Percentiles rank a stretch among this genome's conserved stretches.
Conservation (phyloP, 805 yeast species). For the Zygoascus bituminiphila region DNA sequence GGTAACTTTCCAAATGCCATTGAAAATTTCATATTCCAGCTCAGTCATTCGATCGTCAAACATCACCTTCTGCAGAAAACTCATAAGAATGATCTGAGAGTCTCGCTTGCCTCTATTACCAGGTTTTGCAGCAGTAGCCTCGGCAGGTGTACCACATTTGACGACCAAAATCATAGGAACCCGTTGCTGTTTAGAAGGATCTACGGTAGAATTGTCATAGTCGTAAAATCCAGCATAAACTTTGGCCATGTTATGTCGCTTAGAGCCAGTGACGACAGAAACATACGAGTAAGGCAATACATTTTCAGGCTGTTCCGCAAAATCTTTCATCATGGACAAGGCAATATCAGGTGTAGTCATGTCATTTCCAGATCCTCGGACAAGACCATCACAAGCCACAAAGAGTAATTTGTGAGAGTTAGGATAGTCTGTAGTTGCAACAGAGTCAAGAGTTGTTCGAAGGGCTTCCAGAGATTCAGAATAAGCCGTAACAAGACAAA, state of each 20-base stretch:
- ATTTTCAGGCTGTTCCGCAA: slow-evolving; percentile 60
- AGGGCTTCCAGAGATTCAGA: slow-evolving; percentile 86
- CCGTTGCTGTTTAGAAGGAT: slow-evolving; percentile 67
- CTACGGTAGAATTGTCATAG: slow-evolving; percentile 68
- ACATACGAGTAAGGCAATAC: slow-evolving; percentile 83
- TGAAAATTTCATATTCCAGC: slow-evolving; percentile 70
- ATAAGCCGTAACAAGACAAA: slow-evolving; percentile 83
- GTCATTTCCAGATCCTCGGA: slow-evolving; percentile 92
- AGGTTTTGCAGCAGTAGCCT: slow-evolving; percentile 63
- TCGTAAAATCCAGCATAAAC: slow-evolving; percentile 91
- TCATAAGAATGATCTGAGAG: slow-evolving; percentile 85
- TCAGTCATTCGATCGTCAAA: slow-evolving; percentile 94
- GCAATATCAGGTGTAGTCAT: slow-evolving; percentile 84
- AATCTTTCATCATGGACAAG: slow-evolving; percentile 76
- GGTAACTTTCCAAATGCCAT: slow-evolving; percentile 70
- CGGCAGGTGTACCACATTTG: slow-evolving; percentile 87
- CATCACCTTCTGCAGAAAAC: slow-evolving; percentile 77
- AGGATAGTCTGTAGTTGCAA: slow-evolving; percentile 93
- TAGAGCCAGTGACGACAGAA: slow-evolving; percentile 89
- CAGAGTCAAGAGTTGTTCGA: slow-evolving; percentile 81
- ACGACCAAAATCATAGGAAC: slow-evolving; percentile 71
- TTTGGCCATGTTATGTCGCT: slow-evolving; percentile 97
- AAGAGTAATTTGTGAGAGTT: slow-evolving; percentile 85
- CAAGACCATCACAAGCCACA: slow-evolving; percentile 86
- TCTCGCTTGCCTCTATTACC: slow-evolving; percentile 97